Percentiles rank a stretch among this genome's conserved stretches.
These are phyloP conservation scores for Solanum acaule DNA, from an alignment of 257 asterid species.

Conservation along the genomic window DNA sequence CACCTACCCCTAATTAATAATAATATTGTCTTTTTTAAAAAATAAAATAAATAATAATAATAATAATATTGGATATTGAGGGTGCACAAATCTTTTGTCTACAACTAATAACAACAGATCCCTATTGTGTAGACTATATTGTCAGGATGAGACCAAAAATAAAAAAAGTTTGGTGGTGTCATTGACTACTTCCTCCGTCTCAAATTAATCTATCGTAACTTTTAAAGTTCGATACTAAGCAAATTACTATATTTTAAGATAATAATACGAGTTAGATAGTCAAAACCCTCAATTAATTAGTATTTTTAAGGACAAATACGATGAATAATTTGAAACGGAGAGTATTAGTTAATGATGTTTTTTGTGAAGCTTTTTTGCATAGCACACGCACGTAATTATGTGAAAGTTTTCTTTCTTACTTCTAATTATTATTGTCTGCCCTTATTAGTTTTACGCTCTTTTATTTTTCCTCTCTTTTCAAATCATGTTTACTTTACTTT, in stretches of 20 bases:
- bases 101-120: not conserved
- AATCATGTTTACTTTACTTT: slow-evolving; percentile 43
- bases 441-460: slow-evolving; percentile 1
- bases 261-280: not conserved
- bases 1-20: not conserved
- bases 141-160: not conserved
- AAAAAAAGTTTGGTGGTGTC: slow-evolving; percentile 31
- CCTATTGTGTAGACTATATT: not conserved
- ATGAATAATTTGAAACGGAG: not conserved
- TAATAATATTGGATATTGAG: not conserved
- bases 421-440: slow-evolving; percentile 70
- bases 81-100: not conserved
- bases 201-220: not conserved
- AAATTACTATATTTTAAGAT: not conserved
- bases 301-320: not conserved
- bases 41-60: no score
- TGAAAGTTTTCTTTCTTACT: slow-evolving; percentile 36
- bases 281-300: not conserved
- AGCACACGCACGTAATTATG: slow-evolving; percentile 31
- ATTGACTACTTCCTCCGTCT: slow-evolving; percentile 14
- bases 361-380: not conserved
- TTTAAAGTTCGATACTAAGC: no score
- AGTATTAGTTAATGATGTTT: not conserved
- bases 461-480: slow-evolving; percentile 5
- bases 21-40: not conserved